Evolutionary conservation across 2,329 filamentous ascomycete species (phyloP).

Genomic region (Talaromyces sp.): DNA sequence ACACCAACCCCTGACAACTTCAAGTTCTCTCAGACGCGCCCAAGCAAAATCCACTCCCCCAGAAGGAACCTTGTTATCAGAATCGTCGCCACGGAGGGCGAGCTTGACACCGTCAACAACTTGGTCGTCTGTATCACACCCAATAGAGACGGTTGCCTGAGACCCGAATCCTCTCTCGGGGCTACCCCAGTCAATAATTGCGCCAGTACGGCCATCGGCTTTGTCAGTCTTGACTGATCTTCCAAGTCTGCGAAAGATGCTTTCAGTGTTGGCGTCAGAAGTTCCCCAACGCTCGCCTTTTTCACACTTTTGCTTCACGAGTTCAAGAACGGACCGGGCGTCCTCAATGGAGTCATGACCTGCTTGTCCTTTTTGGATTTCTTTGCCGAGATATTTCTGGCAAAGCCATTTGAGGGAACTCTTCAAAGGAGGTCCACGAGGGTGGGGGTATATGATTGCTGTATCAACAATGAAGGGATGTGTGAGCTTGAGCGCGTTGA

Average conservation of each 20-base stretch:
- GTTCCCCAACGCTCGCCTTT: conserved; percentile 84
- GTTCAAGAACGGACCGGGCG: conserved; percentile 81
- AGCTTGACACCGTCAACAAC: conserved; percentile 54
- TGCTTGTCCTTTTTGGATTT: conserved; percentile 75
- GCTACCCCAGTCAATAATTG: conserved; percentile 85
- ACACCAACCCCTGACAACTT: conserved; percentile 58
- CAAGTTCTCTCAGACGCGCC: conserved; percentile 59
- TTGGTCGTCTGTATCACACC: conserved; percentile 53
- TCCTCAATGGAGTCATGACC: conserved; percentile 95
- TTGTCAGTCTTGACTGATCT: conserved; percentile 47
- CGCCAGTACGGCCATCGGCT: conserved; percentile 39
- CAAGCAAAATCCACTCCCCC: conserved; percentile 60
- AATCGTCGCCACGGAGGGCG: conserved; percentile 42
- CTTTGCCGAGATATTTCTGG: conserved; percentile 76
- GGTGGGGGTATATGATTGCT: conserved; percentile 82
- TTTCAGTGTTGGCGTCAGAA: conserved; percentile 73
- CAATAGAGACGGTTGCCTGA: conserved; percentile 53
- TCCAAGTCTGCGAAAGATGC: conserved; percentile 78
- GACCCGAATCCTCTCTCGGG: conserved; percentile 59
- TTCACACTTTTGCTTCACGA: conserved; percentile 94
- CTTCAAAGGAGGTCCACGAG: conserved; percentile 82
- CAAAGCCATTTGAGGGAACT: conserved; percentile 85
- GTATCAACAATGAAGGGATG: conserved; percentile 96
- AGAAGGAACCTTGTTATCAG: conserved; percentile 40
- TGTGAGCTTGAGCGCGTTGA: conserved; percentile 76